Evolutionary conservation across 2,329 filamentous ascomycete genomes (phyloP).

Genomic region (Drechmeria coniospora): DNA sequence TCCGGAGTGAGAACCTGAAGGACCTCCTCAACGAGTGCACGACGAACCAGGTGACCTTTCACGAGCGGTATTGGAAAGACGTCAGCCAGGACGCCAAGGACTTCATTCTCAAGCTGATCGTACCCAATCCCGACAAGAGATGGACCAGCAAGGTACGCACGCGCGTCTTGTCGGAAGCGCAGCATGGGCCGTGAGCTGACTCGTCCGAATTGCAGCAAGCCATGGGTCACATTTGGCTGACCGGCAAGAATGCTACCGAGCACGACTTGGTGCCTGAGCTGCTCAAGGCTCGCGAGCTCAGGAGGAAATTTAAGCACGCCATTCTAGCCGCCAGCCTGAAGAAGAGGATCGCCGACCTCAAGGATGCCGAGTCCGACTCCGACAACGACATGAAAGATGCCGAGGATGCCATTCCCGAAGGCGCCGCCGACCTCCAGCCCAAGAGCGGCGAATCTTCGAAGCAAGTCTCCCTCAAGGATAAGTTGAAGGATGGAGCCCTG

Average conservation of each 20-base stretch:
- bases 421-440: conserved; percentile 15
- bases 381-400: conserved; percentile 59
- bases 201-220: conserved; percentile 41
- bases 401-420: conserved; percentile 31
- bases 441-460: conserved; percentile 5
- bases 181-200: not conserved
- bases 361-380: conserved; percentile 74
- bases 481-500: conserved; percentile 40
- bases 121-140: conserved; percentile 62
- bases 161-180: not conserved
- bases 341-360: conserved; percentile 89
- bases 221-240: conserved; percentile 74
- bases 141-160: conserved; percentile 56
- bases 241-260: conserved; percentile 78
- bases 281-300: conserved; percentile 71
- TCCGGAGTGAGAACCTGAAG: conserved; percentile 83
- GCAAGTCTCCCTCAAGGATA: conserved; percentile 25
- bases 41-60: conserved; percentile 73
- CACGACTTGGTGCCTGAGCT: conserved; percentile 97
- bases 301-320: conserved; percentile 77
- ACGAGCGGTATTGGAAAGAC: conserved; percentile 96
- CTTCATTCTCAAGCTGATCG: conserved; percentile 72
- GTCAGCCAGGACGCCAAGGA: conserved; percentile 91
- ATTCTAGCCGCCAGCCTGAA: conserved; percentile 93
- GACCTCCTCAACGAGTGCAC: conserved; percentile 93